Evolutionary conservation across 805 yeast species (phyloP), one percentile per base, ranked within the genome.

Genomic region (Ogataea trehaloabstinens): DNA sequence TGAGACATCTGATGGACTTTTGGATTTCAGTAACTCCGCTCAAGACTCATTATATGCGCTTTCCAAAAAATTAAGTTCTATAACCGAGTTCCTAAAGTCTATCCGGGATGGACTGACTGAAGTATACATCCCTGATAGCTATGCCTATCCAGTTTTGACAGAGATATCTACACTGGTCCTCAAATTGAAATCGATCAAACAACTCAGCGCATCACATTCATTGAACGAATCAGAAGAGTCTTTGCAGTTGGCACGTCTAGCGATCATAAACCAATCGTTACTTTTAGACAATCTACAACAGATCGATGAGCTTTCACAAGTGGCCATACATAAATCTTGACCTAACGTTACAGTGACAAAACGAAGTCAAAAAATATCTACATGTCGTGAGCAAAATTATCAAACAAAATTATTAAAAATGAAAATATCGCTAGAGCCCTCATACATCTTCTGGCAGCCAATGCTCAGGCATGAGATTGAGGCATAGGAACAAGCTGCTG

Each of bases 131-230:
- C 16, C 25, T 11, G 22, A 20, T n/a, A 28, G 25, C 17, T 19
- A 35, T 11, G 15, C 22, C 12, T 41, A 39, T 17, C 33, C 36
- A 2, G 24, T 45, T n/a, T 24, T 55, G 6, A 35, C 38, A 18
- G 33, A 44, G 7, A 41, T 52, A 8, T 30, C 38, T 6, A 32
- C 41, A 10, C 18, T 54, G 12, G 46, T 48, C 17, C 36, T 30
- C 6, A 28, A 30, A 12, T 17, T 46, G 30, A 38, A 42, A 15
- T 27, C 28, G n/a, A 21, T 44, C 15, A 40, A 37, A 28, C 28
- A 21, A 16, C 17, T 12, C 24, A 32, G n/a, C 36, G 31, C 24
- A 31, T 31, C 34, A 10, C 10, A 13, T 27, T 31, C 13, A n/a
- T 28, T 11, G 40, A 38, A 1, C 31, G 33, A 18, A 19, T 33